Evolutionary conservation across 177 flowering plant species (phyloP).

Genomic region (Vitis hybrid): DNA sequence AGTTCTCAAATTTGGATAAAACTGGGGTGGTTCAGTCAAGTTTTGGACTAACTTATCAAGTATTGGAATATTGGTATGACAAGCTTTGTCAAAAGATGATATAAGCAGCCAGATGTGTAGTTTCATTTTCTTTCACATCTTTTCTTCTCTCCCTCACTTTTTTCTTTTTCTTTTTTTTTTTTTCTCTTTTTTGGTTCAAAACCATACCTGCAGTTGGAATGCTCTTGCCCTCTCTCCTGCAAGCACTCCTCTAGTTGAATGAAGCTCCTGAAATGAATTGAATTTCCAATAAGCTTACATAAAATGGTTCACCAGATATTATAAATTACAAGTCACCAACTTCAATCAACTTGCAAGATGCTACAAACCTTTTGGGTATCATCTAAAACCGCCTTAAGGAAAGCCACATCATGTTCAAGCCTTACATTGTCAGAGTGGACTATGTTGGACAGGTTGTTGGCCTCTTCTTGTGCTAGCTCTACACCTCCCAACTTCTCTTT

Average conservation of each 20-base stretch:
- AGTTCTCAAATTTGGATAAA: too few species aligned
- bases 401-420: slow-evolving; percentile 98
- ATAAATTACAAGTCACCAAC: neutral
- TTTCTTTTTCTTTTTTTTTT: neutral
- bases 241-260: slow-evolving; percentile 93
- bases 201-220: slow-evolving; percentile 89
- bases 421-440: slow-evolving; percentile 97
- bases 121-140: too few species aligned
- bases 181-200: neutral
- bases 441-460: slow-evolving; percentile 80
- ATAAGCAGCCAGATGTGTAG: too few species aligned
- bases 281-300: neutral
- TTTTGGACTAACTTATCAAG: neutral
- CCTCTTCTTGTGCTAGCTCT: slow-evolving; percentile 91
- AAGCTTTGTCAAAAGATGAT: too few species aligned
- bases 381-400: slow-evolving; percentile 91
- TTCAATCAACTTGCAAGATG: neutral
- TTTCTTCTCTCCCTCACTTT: neutral
- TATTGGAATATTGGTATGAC: too few species aligned
- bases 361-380: slow-evolving; percentile 88
- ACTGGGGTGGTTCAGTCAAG: too few species aligned
- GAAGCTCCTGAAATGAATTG: slow-evolving; percentile 65
- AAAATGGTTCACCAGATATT: neutral
- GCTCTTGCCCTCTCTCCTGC: slow-evolving; percentile 94
- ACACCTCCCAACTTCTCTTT: slow-evolving; percentile 73